phyloP scores from a whole-genome alignment of 257 asterid species.

The Thymus mandschuricus region DNA sequence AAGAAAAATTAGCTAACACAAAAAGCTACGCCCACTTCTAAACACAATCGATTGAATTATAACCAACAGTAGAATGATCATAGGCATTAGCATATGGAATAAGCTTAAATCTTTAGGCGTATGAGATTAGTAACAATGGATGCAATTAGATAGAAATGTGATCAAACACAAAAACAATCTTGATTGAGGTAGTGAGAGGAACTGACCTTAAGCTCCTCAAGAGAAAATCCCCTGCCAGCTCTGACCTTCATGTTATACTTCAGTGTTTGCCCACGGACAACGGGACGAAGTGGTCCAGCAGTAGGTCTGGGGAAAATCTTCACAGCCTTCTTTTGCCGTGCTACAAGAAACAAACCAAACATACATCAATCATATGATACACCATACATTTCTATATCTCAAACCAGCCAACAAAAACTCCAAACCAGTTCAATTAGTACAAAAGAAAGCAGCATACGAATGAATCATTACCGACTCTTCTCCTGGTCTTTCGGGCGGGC shows the following conservation, averaged over 20 bases:
- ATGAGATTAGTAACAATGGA: background rate
- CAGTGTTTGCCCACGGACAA: conserved; percentile 76
- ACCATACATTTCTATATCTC: background rate
- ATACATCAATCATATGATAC: background rate
- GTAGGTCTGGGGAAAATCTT: conserved; percentile 86
- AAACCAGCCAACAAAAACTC: background rate
- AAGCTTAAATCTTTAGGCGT: background rate
- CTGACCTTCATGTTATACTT: conserved; percentile 89
- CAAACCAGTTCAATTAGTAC: background rate
- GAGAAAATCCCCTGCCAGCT: conserved; percentile 82
- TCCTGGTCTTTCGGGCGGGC: conserved; percentile 76
- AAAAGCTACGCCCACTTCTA: background rate
- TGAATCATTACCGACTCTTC: conserved; percentile 52
- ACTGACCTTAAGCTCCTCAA: conserved; percentile 80
- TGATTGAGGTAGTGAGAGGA: background rate
- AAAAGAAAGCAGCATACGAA: background rate
- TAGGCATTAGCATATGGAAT: background rate
- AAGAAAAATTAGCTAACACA: background rate
- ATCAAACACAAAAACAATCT: background rate
- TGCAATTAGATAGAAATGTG: too few species aligned
- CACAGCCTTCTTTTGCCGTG: conserved; percentile 80
- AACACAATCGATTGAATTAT: background rate
- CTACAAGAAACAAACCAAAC: conserved; percentile 39
- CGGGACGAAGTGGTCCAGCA: conserved; percentile 77
- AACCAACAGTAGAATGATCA: background rate